Evolutionary conservation across 2,329 filamentous ascomycete genomes (phyloP).

Genomic region (Exophiala dermatitidis): DNA sequence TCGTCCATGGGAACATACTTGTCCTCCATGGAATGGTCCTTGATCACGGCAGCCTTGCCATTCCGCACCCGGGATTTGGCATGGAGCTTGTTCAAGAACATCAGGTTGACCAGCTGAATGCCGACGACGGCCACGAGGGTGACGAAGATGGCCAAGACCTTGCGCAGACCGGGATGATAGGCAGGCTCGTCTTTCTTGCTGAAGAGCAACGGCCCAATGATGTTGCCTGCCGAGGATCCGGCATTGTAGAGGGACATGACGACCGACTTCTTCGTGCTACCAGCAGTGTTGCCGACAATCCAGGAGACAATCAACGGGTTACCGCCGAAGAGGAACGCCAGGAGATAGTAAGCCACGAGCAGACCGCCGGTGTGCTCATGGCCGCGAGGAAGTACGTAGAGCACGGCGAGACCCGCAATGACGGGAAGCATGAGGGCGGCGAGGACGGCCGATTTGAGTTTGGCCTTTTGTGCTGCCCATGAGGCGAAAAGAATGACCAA

Average conservation of each 20-base stretch:
- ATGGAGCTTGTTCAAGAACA: conserved; percentile 53
- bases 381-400: conserved; percentile 46
- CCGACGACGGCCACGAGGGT: conserved; percentile 48
- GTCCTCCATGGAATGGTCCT: conserved; percentile 55
- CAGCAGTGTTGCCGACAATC: conserved; percentile 63
- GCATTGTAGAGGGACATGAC: conserved; percentile 60
- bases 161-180: conserved; percentile 52
- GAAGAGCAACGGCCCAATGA: conserved; percentile 60
- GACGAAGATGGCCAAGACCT: conserved; percentile 50
- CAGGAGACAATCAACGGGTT: conserved; percentile 61
- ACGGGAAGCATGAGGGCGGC: conserved; percentile 52
- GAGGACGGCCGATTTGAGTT: conserved; percentile 52
- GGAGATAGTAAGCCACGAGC: conserved; percentile 57
- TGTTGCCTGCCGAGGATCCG: conserved; percentile 56
- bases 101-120: conserved; percentile 50
- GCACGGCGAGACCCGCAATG: conserved; percentile 48
- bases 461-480: conserved; percentile 51
- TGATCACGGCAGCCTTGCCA: conserved; percentile 54
- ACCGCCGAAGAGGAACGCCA: conserved; percentile 59
- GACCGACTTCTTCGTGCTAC: conserved; percentile 59
- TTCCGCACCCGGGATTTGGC: conserved; percentile 48
- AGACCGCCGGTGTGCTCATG: conserved; percentile 42
- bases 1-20: conserved; percentile 37
- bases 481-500: conserved; percentile 53
- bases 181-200: conserved; percentile 49